Evolutionary conservation across 345 rosid species (phyloP).

Genomic region (Adansonia digitata): DNA sequence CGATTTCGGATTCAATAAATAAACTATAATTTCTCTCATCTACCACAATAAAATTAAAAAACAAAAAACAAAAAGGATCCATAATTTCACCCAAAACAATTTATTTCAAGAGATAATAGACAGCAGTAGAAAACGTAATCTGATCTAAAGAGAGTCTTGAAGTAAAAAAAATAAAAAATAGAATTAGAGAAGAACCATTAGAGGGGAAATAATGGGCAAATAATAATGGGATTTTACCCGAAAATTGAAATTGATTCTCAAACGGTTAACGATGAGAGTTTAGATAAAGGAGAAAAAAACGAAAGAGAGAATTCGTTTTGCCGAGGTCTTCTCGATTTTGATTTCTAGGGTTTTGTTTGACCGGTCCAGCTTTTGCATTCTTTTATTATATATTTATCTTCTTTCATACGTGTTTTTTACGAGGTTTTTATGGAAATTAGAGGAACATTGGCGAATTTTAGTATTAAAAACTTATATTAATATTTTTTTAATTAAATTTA

Average conservation of each 20-base stretch:
- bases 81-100: neutral
- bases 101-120: no score
- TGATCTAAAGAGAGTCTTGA: neutral
- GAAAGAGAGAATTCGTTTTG: neutral
- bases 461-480: no score
- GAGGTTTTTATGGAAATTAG: no score
- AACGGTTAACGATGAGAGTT: neutral
- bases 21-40: neutral
- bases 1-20: neutral
- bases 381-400: neutral
- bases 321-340: neutral
- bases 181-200: neutral
- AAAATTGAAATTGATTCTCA: neutral
- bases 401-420: neutral
- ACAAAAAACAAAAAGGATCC: neutral
- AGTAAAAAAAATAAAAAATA: neutral
- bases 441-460: no score
- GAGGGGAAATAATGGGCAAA: neutral
- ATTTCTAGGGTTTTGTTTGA: constrained; percentile 33
- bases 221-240: neutral
- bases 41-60: neutral
- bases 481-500: no score
- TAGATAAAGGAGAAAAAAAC: neutral
- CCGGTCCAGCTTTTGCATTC: neutral
- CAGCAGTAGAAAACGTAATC: neutral